phyloP scores from a whole-genome alignment of 2,329 filamentous ascomycete species.

The Ramichloridium luteum region DNA sequence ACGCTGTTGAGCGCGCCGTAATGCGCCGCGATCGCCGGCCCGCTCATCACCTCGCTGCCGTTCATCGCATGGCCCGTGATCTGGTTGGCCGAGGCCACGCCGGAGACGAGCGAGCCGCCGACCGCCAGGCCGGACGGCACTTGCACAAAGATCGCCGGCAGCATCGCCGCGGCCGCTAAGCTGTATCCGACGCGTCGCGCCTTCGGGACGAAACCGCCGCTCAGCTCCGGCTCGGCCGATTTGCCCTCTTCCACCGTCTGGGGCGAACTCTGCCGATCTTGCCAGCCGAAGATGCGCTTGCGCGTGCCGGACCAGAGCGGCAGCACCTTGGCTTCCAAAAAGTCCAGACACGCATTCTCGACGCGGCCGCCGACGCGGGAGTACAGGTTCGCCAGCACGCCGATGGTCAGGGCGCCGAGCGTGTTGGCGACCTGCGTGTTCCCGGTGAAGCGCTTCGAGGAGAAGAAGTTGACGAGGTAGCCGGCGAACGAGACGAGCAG shows the following conservation, averaged over 20 bases:
- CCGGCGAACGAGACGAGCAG: conserved; percentile 59
- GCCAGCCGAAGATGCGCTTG: conserved; percentile 18
- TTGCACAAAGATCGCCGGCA: conserved; percentile 72
- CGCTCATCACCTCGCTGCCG: conserved; percentile 32
- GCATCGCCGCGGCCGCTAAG: conserved; percentile 70
- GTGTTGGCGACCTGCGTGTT: conserved; percentile 69
- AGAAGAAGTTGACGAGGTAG: conserved; percentile 65
- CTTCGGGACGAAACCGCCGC: conserved; percentile 17
- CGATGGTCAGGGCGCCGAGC: conserved; percentile 63
- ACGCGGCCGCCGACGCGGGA: conserved; percentile 51
- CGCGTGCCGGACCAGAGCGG: conserved; percentile 24
- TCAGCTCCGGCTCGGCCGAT: conserved; percentile 1
- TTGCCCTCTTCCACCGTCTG: conserved; percentile 23
- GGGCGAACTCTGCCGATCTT: conserved; percentile 10
- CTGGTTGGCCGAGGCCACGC: conserved; percentile 45
- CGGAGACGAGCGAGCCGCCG: conserved; percentile 43
- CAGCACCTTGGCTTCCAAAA: conserved; percentile 41
- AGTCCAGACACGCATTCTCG: conserved; percentile 43
- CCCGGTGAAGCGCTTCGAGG: conserved; percentile 50
- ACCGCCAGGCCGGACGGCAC: conserved; percentile 50
- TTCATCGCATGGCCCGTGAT: conserved; percentile 36
- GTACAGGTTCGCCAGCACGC: conserved; percentile 68
- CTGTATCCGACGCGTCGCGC: conserved; percentile 52
- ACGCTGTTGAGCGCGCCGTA: conserved; percentile 28
- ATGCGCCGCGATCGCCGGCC: conserved; percentile 18